These are phyloP conservation scores for Diaporthe caulivora DNA, from an alignment of 2,329 filamentous ascomycete genomes.

Conservation along the genomic window DNA sequence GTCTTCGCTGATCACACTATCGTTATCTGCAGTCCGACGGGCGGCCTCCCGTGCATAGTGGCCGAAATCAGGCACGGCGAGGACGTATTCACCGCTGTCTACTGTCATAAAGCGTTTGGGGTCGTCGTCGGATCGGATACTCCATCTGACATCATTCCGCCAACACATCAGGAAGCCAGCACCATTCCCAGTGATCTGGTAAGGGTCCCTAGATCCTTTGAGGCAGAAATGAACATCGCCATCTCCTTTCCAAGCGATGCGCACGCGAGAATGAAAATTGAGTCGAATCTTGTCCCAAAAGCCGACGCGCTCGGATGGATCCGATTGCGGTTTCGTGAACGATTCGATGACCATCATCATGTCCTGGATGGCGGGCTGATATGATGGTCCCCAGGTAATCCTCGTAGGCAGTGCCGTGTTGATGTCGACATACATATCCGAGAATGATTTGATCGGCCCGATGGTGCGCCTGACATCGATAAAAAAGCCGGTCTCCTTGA, in stretches of 20 bases:
- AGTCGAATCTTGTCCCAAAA: constrained; percentile 99
- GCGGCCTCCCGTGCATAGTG: constrained; percentile 81
- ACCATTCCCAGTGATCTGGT: constrained; percentile 90
- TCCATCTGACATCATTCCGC: constrained; percentile 93
- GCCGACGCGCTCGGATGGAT: constrained; percentile 91
- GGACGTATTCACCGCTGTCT: constrained; percentile 93
- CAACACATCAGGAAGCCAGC: constrained; percentile 99
- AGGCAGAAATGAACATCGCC: constrained; percentile 94
- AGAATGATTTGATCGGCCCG: constrained; percentile 95
- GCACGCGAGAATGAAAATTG: constrained; percentile 91
- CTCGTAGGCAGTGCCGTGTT: constrained; percentile 92
- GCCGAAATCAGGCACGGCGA: constrained; percentile 94
- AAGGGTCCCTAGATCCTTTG: constrained; percentile 93
- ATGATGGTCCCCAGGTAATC: constrained; percentile 97
- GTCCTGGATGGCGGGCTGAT: constrained; percentile 97
- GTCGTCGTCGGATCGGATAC: constrained; percentile 85
- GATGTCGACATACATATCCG: constrained; percentile 90
- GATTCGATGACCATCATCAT: constrained; percentile 99
- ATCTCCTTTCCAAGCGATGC: constrained; percentile 92
- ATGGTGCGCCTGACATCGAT: constrained; percentile 92
- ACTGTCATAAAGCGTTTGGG: constrained; percentile 96
- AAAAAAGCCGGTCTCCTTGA: constrained; percentile 76
- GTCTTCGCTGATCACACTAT: constrained; percentile 72
- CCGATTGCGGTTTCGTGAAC: constrained; percentile 95
- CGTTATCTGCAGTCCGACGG: constrained; percentile 63